These are phyloP conservation scores for Xanthoconium stramineum DNA, from an alignment of 768 basidiomycete species.

Conservation along the genomic window DNA sequence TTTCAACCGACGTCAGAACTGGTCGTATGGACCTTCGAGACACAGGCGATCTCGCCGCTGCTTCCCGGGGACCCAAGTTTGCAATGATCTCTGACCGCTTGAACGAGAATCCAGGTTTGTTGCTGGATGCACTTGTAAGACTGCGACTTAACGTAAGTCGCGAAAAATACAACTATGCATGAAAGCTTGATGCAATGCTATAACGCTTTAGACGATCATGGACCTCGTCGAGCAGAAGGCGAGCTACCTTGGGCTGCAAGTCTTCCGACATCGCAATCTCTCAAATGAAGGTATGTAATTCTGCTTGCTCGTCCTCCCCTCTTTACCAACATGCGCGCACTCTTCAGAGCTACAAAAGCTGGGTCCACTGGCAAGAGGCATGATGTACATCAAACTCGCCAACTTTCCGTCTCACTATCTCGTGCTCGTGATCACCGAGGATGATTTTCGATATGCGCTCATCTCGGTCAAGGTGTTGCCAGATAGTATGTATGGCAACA, in stretches of 20 bases:
- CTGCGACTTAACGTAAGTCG: constrained; percentile 61
- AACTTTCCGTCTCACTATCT: constrained; percentile 82
- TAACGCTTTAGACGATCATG: constrained; percentile 65
- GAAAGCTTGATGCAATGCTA: neutral
- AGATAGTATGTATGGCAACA: constrained; percentile 53
- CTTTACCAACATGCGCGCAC: neutral
- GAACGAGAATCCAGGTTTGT: constrained; percentile 63
- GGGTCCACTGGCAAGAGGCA: constrained; percentile 58
- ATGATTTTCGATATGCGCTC: constrained; percentile 77
- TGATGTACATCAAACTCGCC: constrained; percentile 72
- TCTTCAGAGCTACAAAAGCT: constrained; percentile 64
- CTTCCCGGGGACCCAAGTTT: constrained; percentile 69
- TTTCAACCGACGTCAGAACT: constrained; percentile 77
- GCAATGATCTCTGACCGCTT: constrained; percentile 53
- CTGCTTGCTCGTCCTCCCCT: neutral
- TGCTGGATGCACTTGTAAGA: constrained; percentile 55
- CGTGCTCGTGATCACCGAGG: constrained; percentile 76
- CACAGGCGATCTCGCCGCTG: constrained; percentile 75
- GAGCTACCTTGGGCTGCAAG: constrained; percentile 78
- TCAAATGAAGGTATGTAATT: constrained; percentile 51
- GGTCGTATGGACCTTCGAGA: constrained; percentile 78
- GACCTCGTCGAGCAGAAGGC: constrained; percentile 84
- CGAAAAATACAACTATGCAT: neutral
- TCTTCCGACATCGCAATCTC: constrained; percentile 68
- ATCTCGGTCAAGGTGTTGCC: constrained; percentile 59